phyloP scores from a whole-genome alignment of 2,329 filamentous ascomycete species.

The Microcera coccophila region DNA sequence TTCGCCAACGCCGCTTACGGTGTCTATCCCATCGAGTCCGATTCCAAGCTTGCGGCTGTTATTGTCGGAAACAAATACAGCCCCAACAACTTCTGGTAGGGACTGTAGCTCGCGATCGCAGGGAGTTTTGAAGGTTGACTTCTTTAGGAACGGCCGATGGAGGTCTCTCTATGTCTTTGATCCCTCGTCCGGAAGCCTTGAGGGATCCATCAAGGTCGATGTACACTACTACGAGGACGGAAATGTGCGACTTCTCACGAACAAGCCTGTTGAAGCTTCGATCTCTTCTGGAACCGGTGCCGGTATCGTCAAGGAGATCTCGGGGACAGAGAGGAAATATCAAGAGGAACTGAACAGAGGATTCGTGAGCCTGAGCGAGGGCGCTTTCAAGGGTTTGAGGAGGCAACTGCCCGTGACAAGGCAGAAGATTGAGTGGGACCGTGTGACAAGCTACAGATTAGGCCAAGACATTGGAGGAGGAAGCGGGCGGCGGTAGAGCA shows the following conservation, averaged over 20 bases:
- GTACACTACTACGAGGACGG: conserved; percentile 99
- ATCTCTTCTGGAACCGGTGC: conserved; percentile 60
- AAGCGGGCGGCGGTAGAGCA: conserved; percentile 41
- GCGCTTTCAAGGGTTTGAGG: conserved; percentile 88
- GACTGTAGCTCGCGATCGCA: conserved; percentile 8
- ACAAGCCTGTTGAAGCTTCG: conserved; percentile 64
- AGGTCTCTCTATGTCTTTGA: conserved; percentile 80
- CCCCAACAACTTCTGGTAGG: conserved; percentile 92
- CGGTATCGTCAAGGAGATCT: conserved; percentile 74
- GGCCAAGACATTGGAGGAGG: conserved; percentile 75
- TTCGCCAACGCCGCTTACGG: conserved; percentile 78
- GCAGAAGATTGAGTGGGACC: conserved; percentile 99
- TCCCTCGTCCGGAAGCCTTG: conserved; percentile 63
- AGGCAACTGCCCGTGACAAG: conserved; percentile 92
- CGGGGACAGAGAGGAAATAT: conserved; percentile 79
- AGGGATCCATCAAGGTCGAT: conserved; percentile 83
- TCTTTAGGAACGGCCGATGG: conserved; percentile 85
- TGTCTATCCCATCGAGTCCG: conserved; percentile 74
- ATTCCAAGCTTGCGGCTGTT: conserved; percentile 72
- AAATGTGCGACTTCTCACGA: conserved; percentile 90
- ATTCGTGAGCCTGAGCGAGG: conserved; percentile 84
- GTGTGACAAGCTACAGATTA: conserved; percentile 86
- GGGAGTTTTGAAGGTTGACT: conserved; percentile 14
- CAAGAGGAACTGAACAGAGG: conserved; percentile 93
- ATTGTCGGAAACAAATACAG: conserved; percentile 96